Evolutionary conservation across 345 rosid genomes (phyloP).

Genomic region (Rhodamnia rubescens): DNA sequence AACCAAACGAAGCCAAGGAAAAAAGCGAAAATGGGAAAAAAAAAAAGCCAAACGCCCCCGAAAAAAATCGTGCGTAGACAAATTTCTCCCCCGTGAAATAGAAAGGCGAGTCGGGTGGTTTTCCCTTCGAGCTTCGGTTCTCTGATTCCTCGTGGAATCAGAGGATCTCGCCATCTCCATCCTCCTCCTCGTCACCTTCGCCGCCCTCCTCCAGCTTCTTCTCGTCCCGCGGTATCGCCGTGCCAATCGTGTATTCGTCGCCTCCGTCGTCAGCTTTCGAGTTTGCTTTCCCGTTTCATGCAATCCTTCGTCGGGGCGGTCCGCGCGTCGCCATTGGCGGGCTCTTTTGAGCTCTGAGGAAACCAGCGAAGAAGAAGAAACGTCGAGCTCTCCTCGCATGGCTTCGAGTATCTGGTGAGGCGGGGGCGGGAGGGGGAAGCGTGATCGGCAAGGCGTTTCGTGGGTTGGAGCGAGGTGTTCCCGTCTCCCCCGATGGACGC

Average conservation of each 20-base stretch:
- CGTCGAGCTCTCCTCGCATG: neutral
- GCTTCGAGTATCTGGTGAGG: neutral
- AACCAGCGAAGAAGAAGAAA: neutral
- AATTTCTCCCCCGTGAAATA: neutral
- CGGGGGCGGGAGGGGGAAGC: neutral
- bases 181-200: neutral
- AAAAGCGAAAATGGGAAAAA: neutral
- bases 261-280: neutral
- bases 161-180: slow-evolving; percentile 29
- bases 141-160: slow-evolving; percentile 73
- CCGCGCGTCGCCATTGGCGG: neutral
- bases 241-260: neutral
- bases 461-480: neutral
- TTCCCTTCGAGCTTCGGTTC: slow-evolving; percentile 20
- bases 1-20: neutral
- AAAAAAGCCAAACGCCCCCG: neutral
- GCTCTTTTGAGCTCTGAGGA: neutral
- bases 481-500: neutral
- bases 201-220: neutral
- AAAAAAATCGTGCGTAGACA: neutral
- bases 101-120: neutral
- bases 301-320: neutral
- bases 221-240: neutral
- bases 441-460: neutral
- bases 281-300: neutral